Percentiles rank a stretch among this genome's conserved stretches.
These are phyloP conservation scores for Didymella pinodella DNA, from an alignment of 2,329 filamentous ascomycete genomes.

Conservation along the genomic window DNA sequence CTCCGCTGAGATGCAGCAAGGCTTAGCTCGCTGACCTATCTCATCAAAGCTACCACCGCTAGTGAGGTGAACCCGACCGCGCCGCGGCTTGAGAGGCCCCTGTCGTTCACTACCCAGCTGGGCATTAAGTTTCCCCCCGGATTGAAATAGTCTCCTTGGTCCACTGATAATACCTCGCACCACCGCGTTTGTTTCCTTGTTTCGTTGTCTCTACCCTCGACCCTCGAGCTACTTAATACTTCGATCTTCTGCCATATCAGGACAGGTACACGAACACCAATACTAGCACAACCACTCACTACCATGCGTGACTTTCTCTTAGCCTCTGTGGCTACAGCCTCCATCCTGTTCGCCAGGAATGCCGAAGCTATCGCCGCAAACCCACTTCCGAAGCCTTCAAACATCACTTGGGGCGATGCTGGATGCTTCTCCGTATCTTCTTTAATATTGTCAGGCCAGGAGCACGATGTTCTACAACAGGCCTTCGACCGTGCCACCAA, in stretches of 20 bases:
- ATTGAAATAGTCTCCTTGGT: constrained; percentile 38
- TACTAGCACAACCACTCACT: background rate
- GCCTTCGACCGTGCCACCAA: constrained; percentile 62
- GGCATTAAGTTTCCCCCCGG: constrained; percentile 18
- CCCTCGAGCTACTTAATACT: background rate
- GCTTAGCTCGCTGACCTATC: constrained; percentile 42
- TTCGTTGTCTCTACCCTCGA: constrained; percentile 15
- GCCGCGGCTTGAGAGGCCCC: constrained; percentile 22
- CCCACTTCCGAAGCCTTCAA: constrained; percentile 62
- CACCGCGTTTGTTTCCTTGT: constrained; percentile 17
- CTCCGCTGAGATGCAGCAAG: constrained; percentile 34
- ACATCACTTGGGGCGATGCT: constrained; percentile 61
- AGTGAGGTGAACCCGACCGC: constrained; percentile 27
- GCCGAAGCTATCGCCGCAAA: constrained; percentile 60
- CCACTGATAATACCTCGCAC: constrained; percentile 10
- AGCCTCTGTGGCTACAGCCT: constrained; percentile 42
- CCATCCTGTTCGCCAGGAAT: constrained; percentile 47
- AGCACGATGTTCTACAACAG: constrained; percentile 49
- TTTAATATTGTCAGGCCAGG: constrained; percentile 51
- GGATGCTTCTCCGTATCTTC: constrained; percentile 57
- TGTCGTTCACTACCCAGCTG: constrained; percentile 31
- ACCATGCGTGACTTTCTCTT: constrained; percentile 45
- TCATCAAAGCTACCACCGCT: constrained; percentile 20
- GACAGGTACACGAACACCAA: background rate
- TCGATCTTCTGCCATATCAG: background rate